These are phyloP conservation scores for Suhomyces bolitotheri DNA, from an alignment of 1,139 yeast genomes.

Conservation along the genomic window DNA sequence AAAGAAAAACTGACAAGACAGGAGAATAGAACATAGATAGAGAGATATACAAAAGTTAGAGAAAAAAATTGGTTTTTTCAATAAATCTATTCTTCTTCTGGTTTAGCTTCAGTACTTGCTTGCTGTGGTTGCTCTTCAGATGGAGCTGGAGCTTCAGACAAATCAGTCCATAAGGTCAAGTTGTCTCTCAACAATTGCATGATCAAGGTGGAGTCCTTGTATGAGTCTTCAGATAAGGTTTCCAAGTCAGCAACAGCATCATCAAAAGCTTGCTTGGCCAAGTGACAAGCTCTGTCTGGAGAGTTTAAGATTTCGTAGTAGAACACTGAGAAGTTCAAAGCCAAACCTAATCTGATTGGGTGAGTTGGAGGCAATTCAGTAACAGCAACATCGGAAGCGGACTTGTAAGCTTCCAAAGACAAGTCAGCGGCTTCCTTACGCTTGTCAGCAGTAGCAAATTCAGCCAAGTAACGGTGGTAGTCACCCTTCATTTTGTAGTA, in stretches of 20 bases:
- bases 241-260: conserved; percentile 99
- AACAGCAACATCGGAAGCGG: conserved; percentile 96
- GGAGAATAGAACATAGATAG: conserved; percentile 14
- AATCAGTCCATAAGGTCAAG: conserved; percentile 98
- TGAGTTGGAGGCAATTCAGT: conserved; percentile 98
- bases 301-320: conserved; percentile 97
- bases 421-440: conserved; percentile 91
- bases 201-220: conserved; percentile 96
- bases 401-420: conserved; percentile 90
- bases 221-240: conserved; percentile 95
- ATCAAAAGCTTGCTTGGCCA: conserved; percentile 98
- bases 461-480: conserved; percentile 98
- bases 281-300: conserved; percentile 97
- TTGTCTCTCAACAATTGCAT: conserved; percentile 99
- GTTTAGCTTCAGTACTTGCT: conserved; percentile 33
- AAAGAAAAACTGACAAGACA: conserved; percentile 12
- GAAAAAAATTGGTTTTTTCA: conserved; percentile 10
- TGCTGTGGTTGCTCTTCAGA: conserved; percentile 44
- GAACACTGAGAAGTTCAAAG: conserved; percentile 95
- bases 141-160: conserved; percentile 81
- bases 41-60: conserved; percentile 12
- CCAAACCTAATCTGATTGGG: conserved; percentile 97
- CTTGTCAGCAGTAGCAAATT: conserved; percentile 87
- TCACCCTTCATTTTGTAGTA: conserved; percentile 99
- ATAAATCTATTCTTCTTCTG: conserved; percentile 37